Evolutionary conservation across 73 alveolate genomes (phyloP).

Genomic region (Stentor coeruleus): DNA sequence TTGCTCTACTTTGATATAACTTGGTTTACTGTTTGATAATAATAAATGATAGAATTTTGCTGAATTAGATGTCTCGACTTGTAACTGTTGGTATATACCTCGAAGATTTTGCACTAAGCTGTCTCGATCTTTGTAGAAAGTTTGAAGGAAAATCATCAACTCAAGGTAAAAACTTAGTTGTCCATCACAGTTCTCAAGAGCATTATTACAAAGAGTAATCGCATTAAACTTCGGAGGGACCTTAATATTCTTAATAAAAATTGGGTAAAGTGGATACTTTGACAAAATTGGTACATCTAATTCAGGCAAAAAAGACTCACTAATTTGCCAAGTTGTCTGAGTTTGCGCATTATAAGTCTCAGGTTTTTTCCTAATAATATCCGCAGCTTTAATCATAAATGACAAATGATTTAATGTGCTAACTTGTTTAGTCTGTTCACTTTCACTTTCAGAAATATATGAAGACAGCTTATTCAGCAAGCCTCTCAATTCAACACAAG

Average conservation of each 20-base stretch:
- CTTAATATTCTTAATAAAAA: too few species aligned
- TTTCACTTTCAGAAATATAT: conserved; percentile 16
- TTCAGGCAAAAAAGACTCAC: background rate
- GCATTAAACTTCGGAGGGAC: conserved; percentile 2
- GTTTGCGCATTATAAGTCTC: background rate
- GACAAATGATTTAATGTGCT: background rate
- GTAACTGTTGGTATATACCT: background rate
- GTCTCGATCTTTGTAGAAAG: background rate
- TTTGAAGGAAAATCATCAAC: background rate
- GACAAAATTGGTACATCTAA: background rate
- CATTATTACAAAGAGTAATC: background rate
- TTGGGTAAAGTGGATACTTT: background rate
- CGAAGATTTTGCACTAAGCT: background rate
- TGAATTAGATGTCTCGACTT: background rate
- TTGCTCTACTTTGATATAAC: background rate
- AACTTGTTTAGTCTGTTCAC: conserved; percentile 10
- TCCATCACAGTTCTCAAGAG: background rate
- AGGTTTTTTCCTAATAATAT: background rate
- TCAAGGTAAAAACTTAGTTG: background rate
- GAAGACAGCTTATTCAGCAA: conserved; percentile 10
- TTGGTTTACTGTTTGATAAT: background rate
- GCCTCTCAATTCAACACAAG: conserved; percentile 7
- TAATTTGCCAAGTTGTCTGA: background rate
- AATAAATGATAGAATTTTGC: background rate
- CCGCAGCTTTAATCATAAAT: background rate